Evolutionary conservation across 2,329 filamentous ascomycete species (phyloP).

Genomic region (Tolypocladium endophyticum): DNA sequence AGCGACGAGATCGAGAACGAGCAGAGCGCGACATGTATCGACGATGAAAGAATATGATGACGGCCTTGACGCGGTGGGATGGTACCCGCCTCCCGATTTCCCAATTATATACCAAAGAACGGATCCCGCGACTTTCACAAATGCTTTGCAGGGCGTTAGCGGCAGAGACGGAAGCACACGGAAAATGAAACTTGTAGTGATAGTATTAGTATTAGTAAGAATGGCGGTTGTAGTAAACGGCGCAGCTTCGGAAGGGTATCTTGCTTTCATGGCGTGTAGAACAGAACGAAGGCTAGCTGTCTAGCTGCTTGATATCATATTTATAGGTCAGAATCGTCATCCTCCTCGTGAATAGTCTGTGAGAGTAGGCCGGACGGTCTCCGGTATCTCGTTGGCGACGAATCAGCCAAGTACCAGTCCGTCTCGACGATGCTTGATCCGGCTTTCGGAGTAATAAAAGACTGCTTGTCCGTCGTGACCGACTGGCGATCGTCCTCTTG

Average conservation of each 20-base stretch:
- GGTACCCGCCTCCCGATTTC: neutral
- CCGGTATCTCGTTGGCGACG: conserved; percentile 25
- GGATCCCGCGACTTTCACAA: neutral
- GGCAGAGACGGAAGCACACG: neutral
- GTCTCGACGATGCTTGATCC: conserved; percentile 20
- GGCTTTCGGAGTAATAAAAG: neutral
- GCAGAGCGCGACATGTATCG: conserved; percentile 40
- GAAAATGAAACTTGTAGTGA: neutral
- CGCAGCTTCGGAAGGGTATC: neutral
- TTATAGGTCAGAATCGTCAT: conserved; percentile 47
- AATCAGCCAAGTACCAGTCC: conserved; percentile 27
- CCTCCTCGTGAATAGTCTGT: conserved; percentile 64
- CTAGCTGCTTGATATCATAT: neutral
- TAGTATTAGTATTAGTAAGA: neutral
- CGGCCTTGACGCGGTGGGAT: neutral
- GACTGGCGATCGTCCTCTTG: conserved; percentile 3
- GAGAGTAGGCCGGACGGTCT: conserved; percentile 41
- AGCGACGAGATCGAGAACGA: conserved; percentile 28
- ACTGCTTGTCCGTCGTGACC: conserved; percentile 3
- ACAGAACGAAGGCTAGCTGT: neutral
- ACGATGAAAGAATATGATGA: conserved; percentile 26
- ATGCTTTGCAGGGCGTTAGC: neutral
- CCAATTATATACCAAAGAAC: neutral
- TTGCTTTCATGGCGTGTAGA: conserved; percentile 2
- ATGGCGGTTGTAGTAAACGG: neutral